phyloP scores from a whole-genome alignment of 129 eudicot genomes.

The Rutidosis leptorrhynchoides region DNA sequence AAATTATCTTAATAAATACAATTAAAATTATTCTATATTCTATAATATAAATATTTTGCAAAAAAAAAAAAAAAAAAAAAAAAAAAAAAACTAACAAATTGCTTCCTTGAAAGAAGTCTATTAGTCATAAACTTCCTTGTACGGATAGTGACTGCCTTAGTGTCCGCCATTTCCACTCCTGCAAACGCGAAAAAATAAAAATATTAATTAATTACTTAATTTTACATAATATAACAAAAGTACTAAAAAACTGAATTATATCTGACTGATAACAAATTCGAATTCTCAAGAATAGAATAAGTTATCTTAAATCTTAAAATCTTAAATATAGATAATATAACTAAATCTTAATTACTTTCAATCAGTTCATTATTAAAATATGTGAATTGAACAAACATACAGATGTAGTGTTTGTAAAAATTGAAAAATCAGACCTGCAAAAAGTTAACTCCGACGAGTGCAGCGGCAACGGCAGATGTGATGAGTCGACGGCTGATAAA shows the following conservation, averaged over 20 bases:
- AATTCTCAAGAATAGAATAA: no score
- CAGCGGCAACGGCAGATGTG: slow-evolving; percentile 2
- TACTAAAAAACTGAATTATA: neutral
- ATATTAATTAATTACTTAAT: no score
- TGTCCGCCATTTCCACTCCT: slow-evolving; percentile 33
- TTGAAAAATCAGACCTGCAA: slow-evolving; percentile 6
- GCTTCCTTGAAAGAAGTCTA: slow-evolving; percentile 40
- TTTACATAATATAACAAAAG: slow-evolving; percentile 1
- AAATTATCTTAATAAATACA: neutral
- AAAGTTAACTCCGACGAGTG: slow-evolving; percentile 25
- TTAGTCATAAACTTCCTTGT: slow-evolving; percentile 44
- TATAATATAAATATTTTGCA: no score
- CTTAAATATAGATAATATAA: no score
- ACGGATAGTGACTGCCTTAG: slow-evolving; percentile 36
- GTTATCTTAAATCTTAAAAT: no score
- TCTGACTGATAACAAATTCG: neutral
- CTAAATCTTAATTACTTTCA: no score
- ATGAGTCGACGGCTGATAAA: neutral
- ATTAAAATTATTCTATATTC: no score
- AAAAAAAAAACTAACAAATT: slow-evolving; percentile 43
- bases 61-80: no score
- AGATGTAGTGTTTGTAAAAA: neutral
- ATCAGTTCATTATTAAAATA: neutral
- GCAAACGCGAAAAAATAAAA: neutral
- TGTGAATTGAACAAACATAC: neutral